Conservation (phyloP, 257 asterid genomes). For the Euphrasia confusa region DNA sequence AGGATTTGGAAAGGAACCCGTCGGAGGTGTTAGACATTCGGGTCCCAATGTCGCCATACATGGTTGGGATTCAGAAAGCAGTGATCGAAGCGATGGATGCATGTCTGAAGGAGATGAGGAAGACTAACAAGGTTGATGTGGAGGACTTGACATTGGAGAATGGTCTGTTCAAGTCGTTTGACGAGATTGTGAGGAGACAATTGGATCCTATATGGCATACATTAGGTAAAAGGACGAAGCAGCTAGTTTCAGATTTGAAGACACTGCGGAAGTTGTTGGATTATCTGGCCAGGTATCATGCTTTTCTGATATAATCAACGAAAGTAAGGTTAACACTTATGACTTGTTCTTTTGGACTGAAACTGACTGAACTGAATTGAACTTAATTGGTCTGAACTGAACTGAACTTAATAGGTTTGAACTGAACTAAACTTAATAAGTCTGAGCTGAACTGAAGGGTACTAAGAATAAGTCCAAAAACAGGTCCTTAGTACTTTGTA, state of each 20-base stretch:
- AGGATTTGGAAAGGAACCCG: slow-evolving; percentile 86
- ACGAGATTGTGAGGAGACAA: slow-evolving; percentile 88
- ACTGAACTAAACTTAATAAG: no score
- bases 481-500: background rate
- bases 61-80: slow-evolving; percentile 89
- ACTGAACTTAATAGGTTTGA: no score
- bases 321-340: background rate
- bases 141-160: slow-evolving; percentile 96
- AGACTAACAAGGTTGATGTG: slow-evolving; percentile 93
- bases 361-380: no score
- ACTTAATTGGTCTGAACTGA: no score
- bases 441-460: no score
- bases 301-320: slow-evolving; percentile 10
- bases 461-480: no score
- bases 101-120: slow-evolving; percentile 92
- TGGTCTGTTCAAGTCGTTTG: slow-evolving; percentile 94
- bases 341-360: no score
- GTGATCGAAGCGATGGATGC: slow-evolving; percentile 96
- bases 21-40: slow-evolving; percentile 92
- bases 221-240: slow-evolving; percentile 87
- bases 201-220: slow-evolving; percentile 99
- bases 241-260: slow-evolving; percentile 94
- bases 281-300: slow-evolving; percentile 75
- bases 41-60: slow-evolving; percentile 79
- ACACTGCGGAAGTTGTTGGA: slow-evolving; percentile 89